These are phyloP conservation scores for Phytophthora melonis DNA, from an alignment of 352 stramenopile species.

Conservation along the genomic window DNA sequence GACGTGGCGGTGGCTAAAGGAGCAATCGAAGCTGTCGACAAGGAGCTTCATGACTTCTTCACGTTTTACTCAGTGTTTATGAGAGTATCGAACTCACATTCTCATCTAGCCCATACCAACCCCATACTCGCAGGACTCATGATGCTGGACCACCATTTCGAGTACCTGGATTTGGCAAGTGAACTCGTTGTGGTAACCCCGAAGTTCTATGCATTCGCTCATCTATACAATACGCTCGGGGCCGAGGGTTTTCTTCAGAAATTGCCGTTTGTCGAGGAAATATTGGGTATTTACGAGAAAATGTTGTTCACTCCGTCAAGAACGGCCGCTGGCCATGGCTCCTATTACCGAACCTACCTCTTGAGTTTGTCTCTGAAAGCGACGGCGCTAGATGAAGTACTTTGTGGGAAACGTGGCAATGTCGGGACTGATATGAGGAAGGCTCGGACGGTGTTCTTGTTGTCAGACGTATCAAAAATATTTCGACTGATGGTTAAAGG, in stretches of 20 bases:
- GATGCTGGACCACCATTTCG: constrained; percentile 32
- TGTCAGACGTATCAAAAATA: constrained; percentile 30
- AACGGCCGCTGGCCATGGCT: constrained; percentile 15
- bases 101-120: constrained; percentile 25
- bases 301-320: constrained; percentile 41
- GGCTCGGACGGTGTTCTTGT: neutral
- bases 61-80: constrained; percentile 7
- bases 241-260: constrained; percentile 15
- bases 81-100: neutral
- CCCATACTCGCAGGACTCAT: constrained; percentile 32
- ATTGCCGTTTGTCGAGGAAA: constrained; percentile 34
- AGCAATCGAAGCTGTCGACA: neutral
- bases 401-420: neutral
- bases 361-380: constrained; percentile 10
- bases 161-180: constrained; percentile 14
- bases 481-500: constrained; percentile 32
- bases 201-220: constrained; percentile 30
- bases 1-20: constrained; percentile 14
- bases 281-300: constrained; percentile 27
- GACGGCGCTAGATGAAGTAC: neutral
- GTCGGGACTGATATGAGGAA: neutral
- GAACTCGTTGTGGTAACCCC: constrained; percentile 11
- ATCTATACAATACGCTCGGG: constrained; percentile 39
- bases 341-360: constrained; percentile 34
- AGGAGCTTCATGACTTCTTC: neutral